Evolutionary conservation across 345 rosid species (phyloP), one percentile per base, ranked within the genome.

Genomic region (Camelina sativa): DNA sequence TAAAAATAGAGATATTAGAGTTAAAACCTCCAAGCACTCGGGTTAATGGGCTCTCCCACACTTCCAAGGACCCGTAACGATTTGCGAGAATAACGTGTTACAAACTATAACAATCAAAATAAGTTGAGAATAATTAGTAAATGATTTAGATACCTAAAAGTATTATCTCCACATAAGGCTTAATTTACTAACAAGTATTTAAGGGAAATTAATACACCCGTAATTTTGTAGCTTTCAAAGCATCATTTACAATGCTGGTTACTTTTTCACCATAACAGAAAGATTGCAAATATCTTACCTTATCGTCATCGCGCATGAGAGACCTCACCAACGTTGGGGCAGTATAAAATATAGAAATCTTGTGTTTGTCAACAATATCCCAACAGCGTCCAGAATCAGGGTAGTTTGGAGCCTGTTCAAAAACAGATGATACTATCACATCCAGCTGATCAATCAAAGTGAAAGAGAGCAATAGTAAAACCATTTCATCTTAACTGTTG

Each of bases 31-130:
- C 99, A 95, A 61, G 99, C 97, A 71, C 97, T 95, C 47, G 99
- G 99, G 84, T 95, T 95, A 64, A 95, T 95, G 69, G 99, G 99
- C 85, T 95, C 97, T n/a, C 99, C 99, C 20, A 95, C 99, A 78
- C 97, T 95, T 81, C 99, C 99, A 77, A 95, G 93, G 70, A 92
- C 88, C 62, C 99, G 84, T 47, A 95, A 75, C 20, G 99, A 95
- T 78, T 90, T 90, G 72, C 99, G 97, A 54, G 99, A 92, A 80
- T 84, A 87, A 65, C 86, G 79, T 65, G 82, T 86, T 69, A 95
- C 97, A 85, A 78, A 75, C 99, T 95, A 87, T 84, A 86, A 61
- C 55, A 77, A 55, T 10, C 25, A 76, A 22, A 68, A 58, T 7
- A 47, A 55, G 25, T 69, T 35, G 23, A 62, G 7, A 61, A 44